Percentiles rank a stretch among this genome's conserved stretches.
phyloP scores from a whole-genome alignment of 768 basidiomycete genomes.

The Dioszegia crocea region DNA sequence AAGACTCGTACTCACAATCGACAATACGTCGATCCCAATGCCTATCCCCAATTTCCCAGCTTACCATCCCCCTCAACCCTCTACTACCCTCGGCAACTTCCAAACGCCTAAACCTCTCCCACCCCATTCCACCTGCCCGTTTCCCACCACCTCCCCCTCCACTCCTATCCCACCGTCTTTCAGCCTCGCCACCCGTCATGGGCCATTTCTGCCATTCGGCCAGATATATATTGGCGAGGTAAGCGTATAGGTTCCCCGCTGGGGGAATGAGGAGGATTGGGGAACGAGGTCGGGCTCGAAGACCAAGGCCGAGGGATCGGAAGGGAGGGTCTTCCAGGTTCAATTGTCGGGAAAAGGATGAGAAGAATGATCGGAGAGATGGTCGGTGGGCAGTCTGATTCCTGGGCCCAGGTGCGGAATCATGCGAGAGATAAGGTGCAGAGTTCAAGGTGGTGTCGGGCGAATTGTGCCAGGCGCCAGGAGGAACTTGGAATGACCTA shows the following conservation, averaged over 20 bases:
- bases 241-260: not conserved
- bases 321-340: not conserved
- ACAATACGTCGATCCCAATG: constrained; percentile 28
- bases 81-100: constrained; percentile 21
- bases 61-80: constrained; percentile 11
- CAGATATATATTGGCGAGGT: not conserved
- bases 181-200: not conserved
- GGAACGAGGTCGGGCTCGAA: constrained; percentile 1
- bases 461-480: not conserved
- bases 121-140: constrained; percentile 29
- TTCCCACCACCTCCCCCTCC: constrained; percentile 23
- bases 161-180: constrained; percentile 11
- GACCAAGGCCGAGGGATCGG: not conserved
- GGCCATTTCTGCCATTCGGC: constrained; percentile 11
- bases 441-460: too few relatives aligned
- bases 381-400: not conserved
- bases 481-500: not conserved
- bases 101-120: constrained; percentile 37
- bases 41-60: constrained; percentile 24
- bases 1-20: constrained; percentile 29
- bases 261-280: constrained; percentile 4
- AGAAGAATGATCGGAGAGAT: constrained; percentile 11
- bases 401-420: not conserved
- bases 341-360: constrained; percentile 8
- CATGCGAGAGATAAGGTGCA: too few relatives aligned